A percentile compares a stretch with the other conserved stretches of the same genome.
Evolutionary conservation across 768 basidiomycete species (phyloP).

Genomic region (Russula sp.): DNA sequence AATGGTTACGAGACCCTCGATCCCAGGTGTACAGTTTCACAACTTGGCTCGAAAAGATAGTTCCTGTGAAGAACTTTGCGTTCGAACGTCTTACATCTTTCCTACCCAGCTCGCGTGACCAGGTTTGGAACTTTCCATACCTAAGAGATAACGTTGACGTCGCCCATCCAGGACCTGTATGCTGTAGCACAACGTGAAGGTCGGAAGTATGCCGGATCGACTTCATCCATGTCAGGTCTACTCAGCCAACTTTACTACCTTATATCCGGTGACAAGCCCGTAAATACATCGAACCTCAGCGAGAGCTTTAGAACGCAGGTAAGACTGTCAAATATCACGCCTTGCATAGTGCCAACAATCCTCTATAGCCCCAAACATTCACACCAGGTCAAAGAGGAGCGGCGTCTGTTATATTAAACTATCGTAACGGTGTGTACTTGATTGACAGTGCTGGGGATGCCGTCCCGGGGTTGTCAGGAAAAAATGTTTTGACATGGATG

Average conservation of each 20-base stretch:
- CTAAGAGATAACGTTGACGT: not conserved
- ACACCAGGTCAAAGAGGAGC: conserved; percentile 79
- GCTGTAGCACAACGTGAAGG: conserved; percentile 52
- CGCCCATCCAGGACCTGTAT: conserved; percentile 52
- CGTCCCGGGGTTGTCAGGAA: conserved; percentile 40
- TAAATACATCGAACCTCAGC: conserved; percentile 60
- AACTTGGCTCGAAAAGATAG: conserved; percentile 63
- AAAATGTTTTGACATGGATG: conserved; percentile 74
- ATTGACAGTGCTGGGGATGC: conserved; percentile 48
- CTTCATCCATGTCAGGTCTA: conserved; percentile 81
- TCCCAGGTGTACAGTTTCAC: conserved; percentile 84
- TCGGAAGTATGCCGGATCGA: conserved; percentile 74
- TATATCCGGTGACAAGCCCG: conserved; percentile 61
- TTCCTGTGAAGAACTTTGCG: conserved; percentile 75
- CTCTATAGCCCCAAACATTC: conserved; percentile 50
- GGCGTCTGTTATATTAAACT: conserved; percentile 57
- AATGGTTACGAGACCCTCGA: conserved; percentile 83
- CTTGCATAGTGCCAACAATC: not conserved
- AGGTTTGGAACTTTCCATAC: conserved; percentile 36
- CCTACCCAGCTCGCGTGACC: conserved; percentile 70
- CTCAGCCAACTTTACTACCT: conserved; percentile 86
- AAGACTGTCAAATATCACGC: conserved; percentile 23
- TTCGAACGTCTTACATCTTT: conserved; percentile 75
- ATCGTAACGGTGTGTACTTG: conserved; percentile 60
- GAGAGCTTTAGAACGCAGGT: conserved; percentile 55